phyloP scores from a whole-genome alignment of 805 yeast genomes.

The Schwanniomyces occidentalis region DNA sequence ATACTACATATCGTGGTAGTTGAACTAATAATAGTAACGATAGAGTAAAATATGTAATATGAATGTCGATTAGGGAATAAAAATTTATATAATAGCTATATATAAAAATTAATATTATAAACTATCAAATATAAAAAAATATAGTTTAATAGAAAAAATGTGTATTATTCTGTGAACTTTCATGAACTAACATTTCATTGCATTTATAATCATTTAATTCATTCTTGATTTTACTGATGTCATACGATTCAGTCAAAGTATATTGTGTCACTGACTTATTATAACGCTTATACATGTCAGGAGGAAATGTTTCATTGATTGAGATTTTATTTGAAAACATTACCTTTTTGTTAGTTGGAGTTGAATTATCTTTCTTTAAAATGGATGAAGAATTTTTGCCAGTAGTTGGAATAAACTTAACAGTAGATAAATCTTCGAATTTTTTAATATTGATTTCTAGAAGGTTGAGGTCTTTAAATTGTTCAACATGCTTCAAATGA shows the following conservation, averaged over 20 bases:
- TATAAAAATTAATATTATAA: conserved; percentile 3
- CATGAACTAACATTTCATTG: conserved; percentile 69
- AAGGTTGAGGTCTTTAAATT: conserved; percentile 33
- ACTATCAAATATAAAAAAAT: too few species aligned
- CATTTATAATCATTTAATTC: conserved; percentile 68
- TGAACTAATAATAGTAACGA: too few species aligned
- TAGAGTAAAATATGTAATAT: not conserved
- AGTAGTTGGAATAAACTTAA: not conserved
- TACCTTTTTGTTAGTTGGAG: conserved; percentile 28
- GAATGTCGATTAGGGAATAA: not conserved
- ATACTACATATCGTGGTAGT: conserved; percentile 89
- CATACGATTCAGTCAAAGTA: conserved; percentile 48
- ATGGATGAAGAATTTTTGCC: conserved; percentile 11
- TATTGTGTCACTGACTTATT: conserved; percentile 53
- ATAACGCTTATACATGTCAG: conserved; percentile 53
- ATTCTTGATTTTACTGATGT: conserved; percentile 55
- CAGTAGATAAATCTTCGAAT: conserved; percentile 22
- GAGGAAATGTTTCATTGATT: conserved; percentile 54
- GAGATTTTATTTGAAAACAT: conserved; percentile 48
- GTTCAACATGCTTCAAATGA: conserved; percentile 35
- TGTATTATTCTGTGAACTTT: conserved; percentile 56
- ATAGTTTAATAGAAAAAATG: conserved; percentile 55
- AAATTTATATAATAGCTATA: too few species aligned
- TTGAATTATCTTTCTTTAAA: conserved; percentile 9
- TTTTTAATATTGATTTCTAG: conserved; percentile 30